Conservation (phyloP, 176 grass and related monocot genomes). For the Ensete ventricosum region DNA sequence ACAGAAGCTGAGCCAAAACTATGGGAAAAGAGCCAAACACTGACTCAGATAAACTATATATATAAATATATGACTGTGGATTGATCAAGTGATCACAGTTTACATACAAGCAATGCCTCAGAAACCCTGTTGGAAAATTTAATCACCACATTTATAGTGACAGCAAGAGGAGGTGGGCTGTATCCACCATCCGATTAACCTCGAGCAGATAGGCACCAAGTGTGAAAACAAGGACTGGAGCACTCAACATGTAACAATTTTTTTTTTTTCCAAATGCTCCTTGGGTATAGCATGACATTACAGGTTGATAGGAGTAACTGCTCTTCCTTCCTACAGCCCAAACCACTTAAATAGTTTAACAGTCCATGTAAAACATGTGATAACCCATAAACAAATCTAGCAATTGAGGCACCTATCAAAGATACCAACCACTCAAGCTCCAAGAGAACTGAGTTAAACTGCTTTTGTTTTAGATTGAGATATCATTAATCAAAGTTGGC, state of each 20-base stretch:
- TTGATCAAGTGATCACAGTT: too few species aligned
- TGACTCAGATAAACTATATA: too few species aligned
- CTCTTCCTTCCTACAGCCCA: neutral
- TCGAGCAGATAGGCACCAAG: neutral
- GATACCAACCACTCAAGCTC: neutral
- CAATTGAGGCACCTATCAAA: too few species aligned
- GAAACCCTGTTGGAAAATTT: neutral
- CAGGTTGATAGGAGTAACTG: neutral
- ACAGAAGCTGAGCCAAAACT: neutral
- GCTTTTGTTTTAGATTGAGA: neutral
- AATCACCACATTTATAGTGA: neutral
- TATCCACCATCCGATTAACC: neutral
- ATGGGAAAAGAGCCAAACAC: too few species aligned
- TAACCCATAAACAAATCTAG: too few species aligned
- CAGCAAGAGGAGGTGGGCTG: neutral
- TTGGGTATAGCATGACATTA: neutral
- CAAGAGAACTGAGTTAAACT: neutral
- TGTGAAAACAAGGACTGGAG: neutral
- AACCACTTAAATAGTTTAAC: too few species aligned
- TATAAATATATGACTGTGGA: too few species aligned
- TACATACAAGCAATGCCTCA: too few species aligned
- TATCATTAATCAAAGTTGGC: too few species aligned
- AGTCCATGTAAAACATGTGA: too few species aligned
- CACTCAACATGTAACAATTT: neutral
- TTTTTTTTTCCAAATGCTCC: neutral